These are phyloP conservation scores for Miscanthus lutarioriparius DNA, from an alignment of 176 grass and related monocot genomes.

Conservation along the genomic window DNA sequence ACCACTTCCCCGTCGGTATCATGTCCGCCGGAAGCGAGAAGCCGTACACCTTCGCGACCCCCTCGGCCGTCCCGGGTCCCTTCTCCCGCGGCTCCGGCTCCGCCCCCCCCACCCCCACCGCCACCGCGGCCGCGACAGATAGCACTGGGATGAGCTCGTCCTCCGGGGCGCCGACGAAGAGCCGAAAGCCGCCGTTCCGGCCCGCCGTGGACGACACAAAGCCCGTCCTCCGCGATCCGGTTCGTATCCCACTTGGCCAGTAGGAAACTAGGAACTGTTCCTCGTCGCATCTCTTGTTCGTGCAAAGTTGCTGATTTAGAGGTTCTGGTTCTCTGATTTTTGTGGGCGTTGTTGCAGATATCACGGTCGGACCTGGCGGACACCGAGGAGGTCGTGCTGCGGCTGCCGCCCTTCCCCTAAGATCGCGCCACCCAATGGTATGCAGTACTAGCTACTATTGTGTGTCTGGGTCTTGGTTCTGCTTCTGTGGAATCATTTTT, in stretches of 20 bases:
- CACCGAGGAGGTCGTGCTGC: slow-evolving; percentile 70
- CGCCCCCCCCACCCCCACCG: neutral
- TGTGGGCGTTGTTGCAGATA: slow-evolving; percentile 52
- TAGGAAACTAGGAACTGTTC: neutral
- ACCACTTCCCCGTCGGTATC: neutral
- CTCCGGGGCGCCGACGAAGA: neutral
- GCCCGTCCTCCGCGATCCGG: slow-evolving; percentile 70
- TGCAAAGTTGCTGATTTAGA: neutral
- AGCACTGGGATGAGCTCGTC: neutral
- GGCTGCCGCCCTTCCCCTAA: slow-evolving; percentile 62
- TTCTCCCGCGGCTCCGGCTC: slow-evolving; percentile 26
- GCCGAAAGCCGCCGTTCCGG: slow-evolving; percentile 60
- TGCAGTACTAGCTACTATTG: neutral
- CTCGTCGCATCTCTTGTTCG: neutral
- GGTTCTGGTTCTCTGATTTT: neutral
- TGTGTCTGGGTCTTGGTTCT: neutral
- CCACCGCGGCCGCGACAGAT: neutral
- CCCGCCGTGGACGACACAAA: slow-evolving; percentile 70
- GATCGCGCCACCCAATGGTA: neutral
- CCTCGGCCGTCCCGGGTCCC: neutral
- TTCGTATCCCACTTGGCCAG: neutral
- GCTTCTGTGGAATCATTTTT: neutral
- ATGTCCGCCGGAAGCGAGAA: slow-evolving; percentile 25
- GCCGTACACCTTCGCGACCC: slow-evolving; percentile 4
- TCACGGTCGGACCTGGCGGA: slow-evolving; percentile 77